These are phyloP conservation scores for Colletotrichum navitas DNA, from an alignment of 2,329 filamentous ascomycete genomes.

Conservation along the genomic window DNA sequence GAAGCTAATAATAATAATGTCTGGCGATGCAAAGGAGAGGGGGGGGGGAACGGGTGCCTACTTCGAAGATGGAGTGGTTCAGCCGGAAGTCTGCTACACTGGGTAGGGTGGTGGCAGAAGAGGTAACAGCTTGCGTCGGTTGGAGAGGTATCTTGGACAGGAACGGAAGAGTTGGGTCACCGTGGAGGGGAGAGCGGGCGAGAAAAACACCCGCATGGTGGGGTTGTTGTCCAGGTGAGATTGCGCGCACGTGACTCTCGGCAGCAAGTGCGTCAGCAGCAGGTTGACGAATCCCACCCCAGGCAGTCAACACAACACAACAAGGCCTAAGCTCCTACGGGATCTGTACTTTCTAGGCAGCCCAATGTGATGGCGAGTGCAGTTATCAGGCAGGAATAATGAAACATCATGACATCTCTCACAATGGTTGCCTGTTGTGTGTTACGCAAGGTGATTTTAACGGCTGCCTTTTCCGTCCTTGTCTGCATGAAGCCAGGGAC, in stretches of 20 bases:
- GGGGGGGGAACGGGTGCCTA: slow-evolving; percentile 25
- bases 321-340: slow-evolving; percentile 1
- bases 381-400: background rate
- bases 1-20: slow-evolving; percentile 18
- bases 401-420: background rate
- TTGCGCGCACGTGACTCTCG: slow-evolving; percentile 41
- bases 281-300: slow-evolving; percentile 42
- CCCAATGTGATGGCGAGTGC: slow-evolving; percentile 1
- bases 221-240: slow-evolving; percentile 45
- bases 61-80: slow-evolving; percentile 30
- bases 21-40: background rate
- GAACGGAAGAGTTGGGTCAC: slow-evolving; percentile 42
- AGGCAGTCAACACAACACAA: slow-evolving; percentile 28
- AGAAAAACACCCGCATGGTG: slow-evolving; percentile 45
- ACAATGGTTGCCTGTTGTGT: slow-evolving; percentile 9
- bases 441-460: background rate
- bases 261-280: slow-evolving; percentile 35
- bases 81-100: slow-evolving; percentile 35
- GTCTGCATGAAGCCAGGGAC: slow-evolving; percentile 4
- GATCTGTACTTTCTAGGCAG: background rate
- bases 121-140: slow-evolving; percentile 42
- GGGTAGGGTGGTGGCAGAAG: slow-evolving; percentile 37
- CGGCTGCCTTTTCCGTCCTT: slow-evolving; percentile 7
- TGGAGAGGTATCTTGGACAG: slow-evolving; percentile 43
- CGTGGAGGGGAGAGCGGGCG: slow-evolving; percentile 42